Base-by-base conservation (phyloP, 2,329 filamentous ascomycete species). In the Colletotrichum endophyticum region DNA sequence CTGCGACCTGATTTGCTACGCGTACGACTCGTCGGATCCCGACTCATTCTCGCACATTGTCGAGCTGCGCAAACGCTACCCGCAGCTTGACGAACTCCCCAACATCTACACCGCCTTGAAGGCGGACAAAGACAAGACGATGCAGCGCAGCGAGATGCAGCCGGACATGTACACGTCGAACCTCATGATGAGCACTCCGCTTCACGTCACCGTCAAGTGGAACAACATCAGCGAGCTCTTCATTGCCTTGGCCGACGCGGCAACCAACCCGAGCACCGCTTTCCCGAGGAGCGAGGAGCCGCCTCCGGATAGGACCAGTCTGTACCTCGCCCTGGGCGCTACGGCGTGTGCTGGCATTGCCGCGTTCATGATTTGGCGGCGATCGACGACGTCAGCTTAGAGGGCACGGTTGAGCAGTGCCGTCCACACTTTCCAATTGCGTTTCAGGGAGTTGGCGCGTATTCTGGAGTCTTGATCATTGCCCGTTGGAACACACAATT, bases 201-300 rank as follows among this genome's bases (percentile, higher is more conserved):
- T 99, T 56, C 98, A 99, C 86, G 97, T 98, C 70, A 98, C 95
- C 82, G 96, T 97, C 34, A 97, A 94, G 8, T 99, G 97, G 97
- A 93, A 92, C 81, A 98, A 95, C 81, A 98, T 99, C 80, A 94
- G 94, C 78, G 97, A 99, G 85, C 91, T 99, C 44, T 99, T 99
- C 85, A 95, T 98, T 28, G 93, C 92, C 44, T 91, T 99, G 72
- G 97, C 97, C 8, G 97, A 99, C 85, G 94, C 95, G 56, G 96
- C 96, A 8, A 97, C 96, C 61, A 96, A 96, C 81, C 97, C 97
- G 0, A 96, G 93, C 80, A 94, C 93, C 0, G 96, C 94, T 1
- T 98, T 98, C 81, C 96, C 97, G 1, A 97, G 96, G 85, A 95
- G 91, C 70, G 95, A 98, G 78, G 96, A 98, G 81, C 95, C 97